Conservation (phyloP, 352 stramenopile genomes). For the Phytopythium litorale region DNA sequence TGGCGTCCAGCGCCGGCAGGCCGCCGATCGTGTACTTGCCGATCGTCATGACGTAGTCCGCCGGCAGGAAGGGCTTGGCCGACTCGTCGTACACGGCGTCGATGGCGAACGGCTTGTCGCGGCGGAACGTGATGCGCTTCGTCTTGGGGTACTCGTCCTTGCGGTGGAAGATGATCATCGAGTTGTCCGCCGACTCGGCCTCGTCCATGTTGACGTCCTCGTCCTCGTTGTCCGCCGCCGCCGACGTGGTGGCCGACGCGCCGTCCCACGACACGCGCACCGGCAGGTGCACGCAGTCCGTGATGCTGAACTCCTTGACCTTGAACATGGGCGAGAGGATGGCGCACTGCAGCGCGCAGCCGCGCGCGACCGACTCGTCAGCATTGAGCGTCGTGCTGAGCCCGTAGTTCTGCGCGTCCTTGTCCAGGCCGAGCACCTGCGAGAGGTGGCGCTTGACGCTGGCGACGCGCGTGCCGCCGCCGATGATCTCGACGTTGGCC, state of each 20-base stretch:
- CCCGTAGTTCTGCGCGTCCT: constrained; percentile 93
- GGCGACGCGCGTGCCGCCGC: constrained; percentile 94
- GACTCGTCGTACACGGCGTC: constrained; percentile 87
- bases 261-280: constrained; percentile 94
- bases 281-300: constrained; percentile 88
- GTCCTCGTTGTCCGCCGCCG: constrained; percentile 68
- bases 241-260: constrained; percentile 40
- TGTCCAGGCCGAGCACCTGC: constrained; percentile 90
- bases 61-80: constrained; percentile 54
- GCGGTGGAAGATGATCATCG: constrained; percentile 94
- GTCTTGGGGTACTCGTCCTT: constrained; percentile 97
- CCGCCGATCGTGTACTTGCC: constrained; percentile 93
- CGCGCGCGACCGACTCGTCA: constrained; percentile 96
- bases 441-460: constrained; percentile 94
- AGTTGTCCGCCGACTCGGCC: constrained; percentile 34
- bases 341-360: constrained; percentile 97
- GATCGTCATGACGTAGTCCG: constrained; percentile 77
- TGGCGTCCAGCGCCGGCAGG: constrained; percentile 69
- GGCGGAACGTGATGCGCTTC: constrained; percentile 95
- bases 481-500: constrained; percentile 94
- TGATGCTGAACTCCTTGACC: constrained; percentile 90
- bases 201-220: constrained; percentile 86
- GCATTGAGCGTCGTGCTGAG: constrained; percentile 99
- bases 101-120: constrained; percentile 92
- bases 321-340: constrained; percentile 99